A percentile compares a stretch with the other conserved stretches of the same genome.
These are phyloP conservation scores for Clavulina sp. DNA, from an alignment of 768 basidiomycete species.

Conservation along the genomic window DNA sequence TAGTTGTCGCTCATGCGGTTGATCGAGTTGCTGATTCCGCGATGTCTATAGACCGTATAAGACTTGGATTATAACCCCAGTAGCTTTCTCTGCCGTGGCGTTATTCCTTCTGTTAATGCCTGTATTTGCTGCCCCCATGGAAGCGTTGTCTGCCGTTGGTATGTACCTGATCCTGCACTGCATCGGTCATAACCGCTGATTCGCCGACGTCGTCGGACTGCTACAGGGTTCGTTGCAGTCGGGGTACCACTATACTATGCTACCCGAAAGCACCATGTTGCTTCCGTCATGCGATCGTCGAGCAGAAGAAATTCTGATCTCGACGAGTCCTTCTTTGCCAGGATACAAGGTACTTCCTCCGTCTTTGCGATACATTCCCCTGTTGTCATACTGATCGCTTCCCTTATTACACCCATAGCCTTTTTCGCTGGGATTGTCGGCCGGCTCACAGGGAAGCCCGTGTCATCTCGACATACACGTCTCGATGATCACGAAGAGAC, in stretches of 20 bases:
- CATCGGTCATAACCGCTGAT: neutral
- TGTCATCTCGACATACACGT: neutral
- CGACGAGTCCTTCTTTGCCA: too few relatives aligned
- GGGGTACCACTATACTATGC: constrained; percentile 79
- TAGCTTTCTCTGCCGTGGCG: constrained; percentile 78
- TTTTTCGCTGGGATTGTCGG: constrained; percentile 8
- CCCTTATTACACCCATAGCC: too few relatives aligned
- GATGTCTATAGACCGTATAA: constrained; percentile 54
- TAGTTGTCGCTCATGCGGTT: constrained; percentile 3
- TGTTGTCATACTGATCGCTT: too few relatives aligned
- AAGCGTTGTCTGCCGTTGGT: constrained; percentile 80
- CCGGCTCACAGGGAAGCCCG: constrained; percentile 48
- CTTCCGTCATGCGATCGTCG: neutral
- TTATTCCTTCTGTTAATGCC: constrained; percentile 89
- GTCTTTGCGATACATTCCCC: too few relatives aligned
- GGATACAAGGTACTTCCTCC: too few relatives aligned
- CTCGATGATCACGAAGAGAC: constrained; percentile 54
- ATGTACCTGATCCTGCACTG: constrained; percentile 15
- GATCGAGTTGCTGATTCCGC: neutral
- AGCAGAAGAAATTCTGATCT: neutral
- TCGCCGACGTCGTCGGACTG: neutral
- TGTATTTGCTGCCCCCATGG: constrained; percentile 76
- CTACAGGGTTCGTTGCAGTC: constrained; percentile 51
- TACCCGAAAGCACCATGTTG: constrained; percentile 20
- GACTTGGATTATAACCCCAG: constrained; percentile 79